Evolutionary conservation across 805 yeast genomes (phyloP), one percentile per base, ranked within the genome.

Genomic region (Candida easanensis): DNA sequence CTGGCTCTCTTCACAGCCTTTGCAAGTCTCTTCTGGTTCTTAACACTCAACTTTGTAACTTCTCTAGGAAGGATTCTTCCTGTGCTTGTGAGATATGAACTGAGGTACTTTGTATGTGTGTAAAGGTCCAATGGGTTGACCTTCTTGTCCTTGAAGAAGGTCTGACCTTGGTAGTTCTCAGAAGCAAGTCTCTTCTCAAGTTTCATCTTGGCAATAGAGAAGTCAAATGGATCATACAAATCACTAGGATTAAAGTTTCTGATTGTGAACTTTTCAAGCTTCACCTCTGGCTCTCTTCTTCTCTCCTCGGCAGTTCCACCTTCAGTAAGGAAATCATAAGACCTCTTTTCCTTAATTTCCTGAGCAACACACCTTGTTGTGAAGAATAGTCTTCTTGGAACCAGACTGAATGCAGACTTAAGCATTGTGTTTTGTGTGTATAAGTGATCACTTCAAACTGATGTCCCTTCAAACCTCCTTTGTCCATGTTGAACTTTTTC

Each of bases 141-240:
- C 17, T 79, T 82, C 30, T 70, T 63, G 45, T 64, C 62, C 46
- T 69, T 75, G 51, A 78, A 56, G 36, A 57, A 60, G 26, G 56
- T 58, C 41, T 45, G 57, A 34, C 50, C 49, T 40, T 39, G 56
- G 52, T 52, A 15, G 1, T 26, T 22, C 27, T 56, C 56, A 45
- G 60, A 44, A 30, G 50, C 41, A 19, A 47, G 40, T 49, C 69
- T 73, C 49, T 61, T 69, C 36, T 77, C 81, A 52, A 79, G 74
- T 47, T 73, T 69, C 30, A 77, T 55, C 52, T 75, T 77, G 36
- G 82, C 77, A 56, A 79, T 63, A 23, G 86, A 76, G 54, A 88
- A 87, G 62, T 87, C 95, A 64, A 82, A 83, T 39, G 96, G 93
- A 53, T 85, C 91, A 59, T 88, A 88, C 0, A 79, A 75, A 4